A percentile compares a stretch with the other conserved stretches of the same genome.
phyloP scores from a whole-genome alignment of 2,329 filamentous ascomycete species.

The Sarocladiaceae sp. region DNA sequence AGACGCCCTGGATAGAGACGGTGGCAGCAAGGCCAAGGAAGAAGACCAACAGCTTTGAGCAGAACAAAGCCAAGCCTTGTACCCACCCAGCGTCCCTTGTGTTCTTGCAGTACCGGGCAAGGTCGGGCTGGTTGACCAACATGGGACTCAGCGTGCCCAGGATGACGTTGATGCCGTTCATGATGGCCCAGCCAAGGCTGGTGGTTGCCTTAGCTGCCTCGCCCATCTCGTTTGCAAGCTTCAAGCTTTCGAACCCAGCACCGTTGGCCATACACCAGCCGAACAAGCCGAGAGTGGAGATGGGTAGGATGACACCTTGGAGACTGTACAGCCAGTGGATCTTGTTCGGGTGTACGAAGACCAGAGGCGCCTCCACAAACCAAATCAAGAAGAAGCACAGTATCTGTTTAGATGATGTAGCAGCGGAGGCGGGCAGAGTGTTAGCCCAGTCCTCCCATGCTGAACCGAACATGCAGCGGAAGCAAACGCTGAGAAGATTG shows the following conservation, averaged over 20 bases:
- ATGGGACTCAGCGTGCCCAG: slow-evolving; percentile 28
- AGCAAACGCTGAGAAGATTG: no score
- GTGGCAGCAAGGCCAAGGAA: slow-evolving; percentile 24
- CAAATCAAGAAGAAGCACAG: slow-evolving; percentile 32
- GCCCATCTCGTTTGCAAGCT: slow-evolving; percentile 20
- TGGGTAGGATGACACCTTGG: slow-evolving; percentile 27
- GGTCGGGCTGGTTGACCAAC: slow-evolving; percentile 30
- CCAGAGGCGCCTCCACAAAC: slow-evolving; percentile 32
- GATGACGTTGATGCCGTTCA: slow-evolving; percentile 32
- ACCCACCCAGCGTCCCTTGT: slow-evolving; percentile 23
- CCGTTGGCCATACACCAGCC: slow-evolving; percentile 26
- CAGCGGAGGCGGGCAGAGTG: slow-evolving; percentile 21
- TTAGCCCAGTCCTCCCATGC: slow-evolving; percentile 26
- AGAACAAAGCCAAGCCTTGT: slow-evolving; percentile 21
- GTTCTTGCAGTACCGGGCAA: slow-evolving; percentile 27
- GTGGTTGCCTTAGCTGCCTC: slow-evolving; percentile 18
- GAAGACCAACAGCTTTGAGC: slow-evolving; percentile 20
- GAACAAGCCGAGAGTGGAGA: slow-evolving; percentile 29
- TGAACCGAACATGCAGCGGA: slow-evolving; percentile 27
- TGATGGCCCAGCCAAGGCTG: slow-evolving; percentile 29
- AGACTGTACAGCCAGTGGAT: slow-evolving; percentile 29
- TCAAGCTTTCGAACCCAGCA: slow-evolving; percentile 19
- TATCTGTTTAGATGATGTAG: slow-evolving; percentile 27
- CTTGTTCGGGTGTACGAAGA: slow-evolving; percentile 26
- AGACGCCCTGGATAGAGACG: slow-evolving; percentile 25